These are phyloP conservation scores for Aureobasidium sp. DNA, from an alignment of 2,329 filamentous ascomycete genomes.

Conservation along the genomic window DNA sequence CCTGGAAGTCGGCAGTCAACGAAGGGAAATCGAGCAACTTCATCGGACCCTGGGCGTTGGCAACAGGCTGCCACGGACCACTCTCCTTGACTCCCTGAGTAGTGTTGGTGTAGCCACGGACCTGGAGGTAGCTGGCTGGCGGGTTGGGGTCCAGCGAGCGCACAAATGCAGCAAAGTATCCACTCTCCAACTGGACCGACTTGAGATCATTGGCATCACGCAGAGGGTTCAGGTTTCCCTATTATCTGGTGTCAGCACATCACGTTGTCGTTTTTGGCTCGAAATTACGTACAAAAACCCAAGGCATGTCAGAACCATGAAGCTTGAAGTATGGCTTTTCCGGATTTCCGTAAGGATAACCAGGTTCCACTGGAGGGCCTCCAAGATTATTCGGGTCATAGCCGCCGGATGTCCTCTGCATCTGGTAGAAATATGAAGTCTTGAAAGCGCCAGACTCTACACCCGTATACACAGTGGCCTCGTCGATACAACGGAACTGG, in stretches of 20 bases:
- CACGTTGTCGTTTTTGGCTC: neutral
- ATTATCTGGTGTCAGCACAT: slow-evolving; percentile 7
- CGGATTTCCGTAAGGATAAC: slow-evolving; percentile 38
- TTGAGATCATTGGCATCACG: slow-evolving; percentile 44
- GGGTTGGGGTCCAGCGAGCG: slow-evolving; percentile 45
- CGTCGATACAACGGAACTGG: slow-evolving; percentile 51
- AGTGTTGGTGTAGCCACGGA: slow-evolving; percentile 39
- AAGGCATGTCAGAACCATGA: slow-evolving; percentile 46
- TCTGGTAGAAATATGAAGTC: slow-evolving; percentile 51
- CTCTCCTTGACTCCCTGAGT: slow-evolving; percentile 32
- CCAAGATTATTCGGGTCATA: slow-evolving; percentile 47
- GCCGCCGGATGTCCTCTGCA: slow-evolving; percentile 48
- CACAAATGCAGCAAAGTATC: slow-evolving; percentile 45
- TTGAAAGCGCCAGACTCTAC: slow-evolving; percentile 38
- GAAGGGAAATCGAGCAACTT: slow-evolving; percentile 42
- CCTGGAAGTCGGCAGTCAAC: slow-evolving; percentile 35
- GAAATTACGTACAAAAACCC: slow-evolving; percentile 44
- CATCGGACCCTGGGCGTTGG: slow-evolving; percentile 28
- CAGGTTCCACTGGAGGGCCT: slow-evolving; percentile 33
- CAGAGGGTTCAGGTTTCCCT: slow-evolving; percentile 30
- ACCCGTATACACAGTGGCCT: slow-evolving; percentile 49
- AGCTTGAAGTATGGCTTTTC: slow-evolving; percentile 47
- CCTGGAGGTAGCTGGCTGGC: slow-evolving; percentile 34
- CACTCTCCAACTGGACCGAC: slow-evolving; percentile 36
- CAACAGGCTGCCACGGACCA: slow-evolving; percentile 31